Base-by-base conservation (phyloP, 768 basidiomycete genomes). In the Epithele typhae region DNA sequence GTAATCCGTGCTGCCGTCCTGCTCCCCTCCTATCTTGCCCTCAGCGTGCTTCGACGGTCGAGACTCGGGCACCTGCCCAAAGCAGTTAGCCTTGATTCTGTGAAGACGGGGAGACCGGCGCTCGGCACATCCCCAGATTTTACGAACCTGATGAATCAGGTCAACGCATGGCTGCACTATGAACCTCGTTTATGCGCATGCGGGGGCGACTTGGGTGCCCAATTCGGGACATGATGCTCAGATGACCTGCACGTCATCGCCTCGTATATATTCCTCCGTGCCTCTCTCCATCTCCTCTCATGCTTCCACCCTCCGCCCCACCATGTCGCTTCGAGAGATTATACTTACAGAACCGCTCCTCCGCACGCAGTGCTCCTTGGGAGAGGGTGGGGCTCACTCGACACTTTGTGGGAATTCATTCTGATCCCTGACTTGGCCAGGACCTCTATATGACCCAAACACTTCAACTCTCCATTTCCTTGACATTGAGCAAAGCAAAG, bases 381-480 rank as follows among this genome's bases (percentile, higher is more conserved):
- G 82, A 43, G 80, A 86, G 79, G 81, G 82, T 81, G 50, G 8
- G 8, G 4, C 5, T 36, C 21, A 27, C 11, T 12, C 27, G 14
- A 11, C 30, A 5, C 3, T 19, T 27, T 37, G 2, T 34, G 33
- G 12, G 9, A 22, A n/a, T n/a, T 19, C n/a, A 6, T 34, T 7
- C 40, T 25, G 23, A 43, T 37, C 30, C 12, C 36, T 39, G 6
- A 37, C 35, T 39, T 30, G 14, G 55, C 10, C 30, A 85, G 81
- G 78, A 24, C 84, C 84, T 5, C 48, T 86, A 12, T 85, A 81
- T 58, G 83, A 86, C 51, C 63, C 74, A 11, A 56, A 53, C 37
- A 77, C 76, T 1, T 69, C 68, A 9, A 71, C 67, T 21, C 59
- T 86, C 30, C 83, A 86, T 63, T 85, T 87, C 60, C 79, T 86